phyloP scores from a whole-genome alignment of 768 basidiomycete species.

The Termitomyces titanicus region DNA sequence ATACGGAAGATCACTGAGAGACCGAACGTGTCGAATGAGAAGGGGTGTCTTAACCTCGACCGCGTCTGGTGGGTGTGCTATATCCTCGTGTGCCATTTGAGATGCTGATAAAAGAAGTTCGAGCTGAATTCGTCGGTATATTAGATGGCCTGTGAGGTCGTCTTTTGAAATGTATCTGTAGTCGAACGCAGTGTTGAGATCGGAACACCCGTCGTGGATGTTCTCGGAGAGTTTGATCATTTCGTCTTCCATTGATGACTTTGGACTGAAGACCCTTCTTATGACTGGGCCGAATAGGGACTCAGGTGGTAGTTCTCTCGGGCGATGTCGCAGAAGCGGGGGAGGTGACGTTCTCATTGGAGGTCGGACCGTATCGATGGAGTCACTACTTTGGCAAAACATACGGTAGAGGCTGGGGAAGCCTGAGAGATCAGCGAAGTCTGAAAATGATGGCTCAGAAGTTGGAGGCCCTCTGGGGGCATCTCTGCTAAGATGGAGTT shows the following conservation, averaged over 20 bases:
- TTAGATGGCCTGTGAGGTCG: not conserved
- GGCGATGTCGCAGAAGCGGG: not conserved
- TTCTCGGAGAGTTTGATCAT: not conserved
- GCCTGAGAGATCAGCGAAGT: not conserved
- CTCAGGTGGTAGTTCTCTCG: not conserved
- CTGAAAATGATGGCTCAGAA: no score
- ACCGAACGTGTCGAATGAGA: constrained; percentile 1
- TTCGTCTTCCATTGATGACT: not conserved
- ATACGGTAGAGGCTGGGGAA: not conserved
- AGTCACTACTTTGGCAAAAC: not conserved
- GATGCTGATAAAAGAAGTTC: not conserved
- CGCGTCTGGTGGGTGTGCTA: not conserved
- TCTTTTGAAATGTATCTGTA: constrained; percentile 1
- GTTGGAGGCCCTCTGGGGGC: no score
- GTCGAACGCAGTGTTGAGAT: not conserved
- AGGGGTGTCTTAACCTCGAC: not conserved
- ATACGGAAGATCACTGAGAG: not conserved
- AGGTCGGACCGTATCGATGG: not conserved
- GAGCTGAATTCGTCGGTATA: not conserved
- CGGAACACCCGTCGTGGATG: constrained; percentile 1
- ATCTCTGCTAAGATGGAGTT: no score
- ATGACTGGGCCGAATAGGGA: not conserved
- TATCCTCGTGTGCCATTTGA: not conserved
- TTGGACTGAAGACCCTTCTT: not conserved
- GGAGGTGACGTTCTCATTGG: not conserved